Conservation (phyloP, 116 monocot genomes). For the Posidonia oceanica region DNA sequence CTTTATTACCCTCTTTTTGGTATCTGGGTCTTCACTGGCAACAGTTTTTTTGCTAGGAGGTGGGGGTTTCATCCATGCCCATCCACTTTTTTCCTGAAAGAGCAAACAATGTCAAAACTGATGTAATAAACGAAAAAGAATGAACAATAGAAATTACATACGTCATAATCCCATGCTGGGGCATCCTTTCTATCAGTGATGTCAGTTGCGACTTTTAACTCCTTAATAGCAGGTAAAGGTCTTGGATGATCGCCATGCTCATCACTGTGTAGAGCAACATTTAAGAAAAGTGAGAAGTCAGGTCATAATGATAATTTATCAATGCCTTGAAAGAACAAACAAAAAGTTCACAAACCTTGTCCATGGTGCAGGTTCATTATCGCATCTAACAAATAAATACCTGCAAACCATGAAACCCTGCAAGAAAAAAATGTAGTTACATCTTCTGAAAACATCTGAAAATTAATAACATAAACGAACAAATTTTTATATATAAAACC, state of each 20-base stretch:
- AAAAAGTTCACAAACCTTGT: constrained; percentile 43
- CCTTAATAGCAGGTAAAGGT: constrained; percentile 59
- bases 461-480: too few relatives aligned
- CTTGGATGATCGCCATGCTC: constrained; percentile 83
- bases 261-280: constrained; percentile 36
- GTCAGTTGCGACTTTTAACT: constrained; percentile 65
- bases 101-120: not conserved
- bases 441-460: not conserved
- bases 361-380: constrained; percentile 98
- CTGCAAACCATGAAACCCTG: constrained; percentile 84
- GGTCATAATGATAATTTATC: not conserved
- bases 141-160: constrained; percentile 10
- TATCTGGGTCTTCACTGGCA: constrained; percentile 28
- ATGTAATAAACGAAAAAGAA: not conserved
- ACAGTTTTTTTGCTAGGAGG: constrained; percentile 58
- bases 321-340: not conserved
- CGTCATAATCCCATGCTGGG: constrained; percentile 79
- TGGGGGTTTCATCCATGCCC: constrained; percentile 79
- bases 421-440: not conserved
- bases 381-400: constrained; percentile 89
- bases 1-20: constrained; percentile 27
- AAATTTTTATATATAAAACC: not conserved
- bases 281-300: not conserved
- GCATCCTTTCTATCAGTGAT: constrained; percentile 50
- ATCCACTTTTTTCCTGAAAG: constrained; percentile 48